Evolutionary conservation across 2,329 filamentous ascomycete species (phyloP).

Genomic region (Exophiala spinifera): DNA sequence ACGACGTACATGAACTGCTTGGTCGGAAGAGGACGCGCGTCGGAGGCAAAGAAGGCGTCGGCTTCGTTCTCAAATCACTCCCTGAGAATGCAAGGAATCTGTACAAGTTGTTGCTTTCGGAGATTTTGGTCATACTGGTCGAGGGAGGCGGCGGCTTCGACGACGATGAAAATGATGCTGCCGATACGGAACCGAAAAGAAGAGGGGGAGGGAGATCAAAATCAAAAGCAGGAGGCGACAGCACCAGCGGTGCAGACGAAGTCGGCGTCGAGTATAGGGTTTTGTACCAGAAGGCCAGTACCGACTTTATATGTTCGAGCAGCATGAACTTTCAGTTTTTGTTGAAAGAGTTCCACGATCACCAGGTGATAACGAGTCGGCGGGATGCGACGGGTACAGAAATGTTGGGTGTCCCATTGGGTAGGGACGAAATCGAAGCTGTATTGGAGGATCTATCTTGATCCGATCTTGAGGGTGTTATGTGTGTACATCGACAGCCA

Average conservation of each 20-base stretch:
- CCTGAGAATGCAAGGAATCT: conserved; percentile 88
- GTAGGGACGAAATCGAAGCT: conserved; percentile 81
- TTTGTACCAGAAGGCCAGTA: conserved; percentile 90
- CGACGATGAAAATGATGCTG: conserved; percentile 62
- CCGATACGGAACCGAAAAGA: too few species aligned
- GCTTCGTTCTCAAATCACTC: conserved; percentile 83
- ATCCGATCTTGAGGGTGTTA: too few species aligned
- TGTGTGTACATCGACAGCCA: too few species aligned
- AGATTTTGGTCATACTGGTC: conserved; percentile 67
- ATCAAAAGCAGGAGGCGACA: neutral
- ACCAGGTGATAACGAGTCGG: conserved; percentile 90
- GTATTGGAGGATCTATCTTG: conserved; percentile 70
- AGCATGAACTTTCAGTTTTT: conserved; percentile 94
- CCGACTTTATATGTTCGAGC: conserved; percentile 94
- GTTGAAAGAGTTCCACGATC: conserved; percentile 96
- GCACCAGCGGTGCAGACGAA: conserved; percentile 35
- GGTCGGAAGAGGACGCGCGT: conserved; percentile 75
- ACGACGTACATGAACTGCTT: conserved; percentile 83
- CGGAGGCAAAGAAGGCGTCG: conserved; percentile 86
- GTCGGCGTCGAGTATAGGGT: conserved; percentile 82
- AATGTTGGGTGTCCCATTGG: conserved; percentile 77
- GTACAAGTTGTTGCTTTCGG: conserved; percentile 79
- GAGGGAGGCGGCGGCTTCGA: conserved; percentile 2
- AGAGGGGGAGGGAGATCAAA: too few species aligned
- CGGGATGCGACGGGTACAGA: conserved; percentile 85